Evolutionary conservation across 305 asterid genomes (phyloP).

Genomic region (Solanum hybrid): DNA sequence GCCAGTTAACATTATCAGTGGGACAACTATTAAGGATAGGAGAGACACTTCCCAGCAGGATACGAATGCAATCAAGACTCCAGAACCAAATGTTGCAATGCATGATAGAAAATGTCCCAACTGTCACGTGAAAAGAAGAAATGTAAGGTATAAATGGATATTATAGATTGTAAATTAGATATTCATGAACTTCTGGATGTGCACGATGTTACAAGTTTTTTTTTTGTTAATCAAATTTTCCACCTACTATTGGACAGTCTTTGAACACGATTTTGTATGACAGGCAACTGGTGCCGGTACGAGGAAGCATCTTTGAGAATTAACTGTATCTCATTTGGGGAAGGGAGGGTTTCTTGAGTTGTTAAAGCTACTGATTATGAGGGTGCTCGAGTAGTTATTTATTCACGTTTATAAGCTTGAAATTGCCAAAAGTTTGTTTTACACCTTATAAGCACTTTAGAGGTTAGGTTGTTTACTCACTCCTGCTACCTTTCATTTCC

Average conservation of each 20-base stretch:
- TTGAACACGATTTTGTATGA: not conserved
- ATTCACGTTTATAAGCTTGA: not conserved
- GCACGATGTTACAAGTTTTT: not conserved
- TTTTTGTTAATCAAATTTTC: not conserved
- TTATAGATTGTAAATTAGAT: not conserved
- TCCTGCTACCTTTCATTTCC: not conserved
- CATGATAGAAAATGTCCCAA: conserved; percentile 76
- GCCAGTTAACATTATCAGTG: conserved; percentile 59
- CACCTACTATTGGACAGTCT: not conserved
- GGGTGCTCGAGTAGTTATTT: not conserved
- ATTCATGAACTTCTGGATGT: not conserved
- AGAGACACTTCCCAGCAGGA: conserved; percentile 88
- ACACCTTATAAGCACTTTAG: not conserved
- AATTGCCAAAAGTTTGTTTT: not conserved
- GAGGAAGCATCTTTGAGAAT: not conserved
- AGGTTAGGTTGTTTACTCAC: not conserved
- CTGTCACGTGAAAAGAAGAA: conserved; percentile 31
- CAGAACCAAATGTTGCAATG: conserved; percentile 64
- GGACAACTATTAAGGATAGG: conserved; percentile 62
- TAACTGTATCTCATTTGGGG: not conserved
- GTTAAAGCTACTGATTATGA: not conserved
- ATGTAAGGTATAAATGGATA: not conserved
- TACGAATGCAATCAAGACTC: conserved; percentile 63
- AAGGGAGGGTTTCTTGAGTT: not conserved
- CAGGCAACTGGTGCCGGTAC: not conserved